These are phyloP conservation scores for Cutaneotrichosporon sp. DNA, from an alignment of 1,284 basidiomycete genomes.

Conservation along the genomic window DNA sequence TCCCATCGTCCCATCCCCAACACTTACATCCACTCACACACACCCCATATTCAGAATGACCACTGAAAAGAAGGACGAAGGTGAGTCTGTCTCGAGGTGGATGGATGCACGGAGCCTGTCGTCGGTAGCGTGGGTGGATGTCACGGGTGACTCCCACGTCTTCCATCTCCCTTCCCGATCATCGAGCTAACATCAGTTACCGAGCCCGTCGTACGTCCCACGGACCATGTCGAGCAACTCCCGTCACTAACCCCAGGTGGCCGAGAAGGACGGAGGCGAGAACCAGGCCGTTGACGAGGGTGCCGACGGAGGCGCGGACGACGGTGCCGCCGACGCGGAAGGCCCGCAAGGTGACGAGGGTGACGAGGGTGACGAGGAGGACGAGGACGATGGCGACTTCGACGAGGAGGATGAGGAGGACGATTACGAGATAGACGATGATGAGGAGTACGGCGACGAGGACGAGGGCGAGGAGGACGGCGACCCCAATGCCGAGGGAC, in stretches of 20 bases:
- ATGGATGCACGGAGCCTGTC: background rate
- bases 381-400: conserved; percentile 8
- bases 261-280: no score
- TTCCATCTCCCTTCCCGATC: background rate
- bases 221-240: no score
- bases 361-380: conserved; percentile 11
- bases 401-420: conserved; percentile 10
- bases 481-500: conserved; percentile 18
- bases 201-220: no score
- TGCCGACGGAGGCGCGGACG: background rate
- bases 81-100: background rate
- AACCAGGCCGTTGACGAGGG: background rate
- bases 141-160: background rate
- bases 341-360: background rate
- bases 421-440: conserved; percentile 20
- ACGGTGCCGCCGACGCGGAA: background rate
- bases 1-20: background rate
- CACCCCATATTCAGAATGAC: background rate
- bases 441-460: conserved; percentile 11
- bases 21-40: background rate
- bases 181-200: background rate
- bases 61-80: background rate
- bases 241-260: no score
- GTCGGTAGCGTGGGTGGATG: background rate
- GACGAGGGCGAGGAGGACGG: conserved; percentile 16